phyloP scores from a whole-genome alignment of 2,329 filamentous ascomycete genomes.

The Trichoderma oligosporum region DNA sequence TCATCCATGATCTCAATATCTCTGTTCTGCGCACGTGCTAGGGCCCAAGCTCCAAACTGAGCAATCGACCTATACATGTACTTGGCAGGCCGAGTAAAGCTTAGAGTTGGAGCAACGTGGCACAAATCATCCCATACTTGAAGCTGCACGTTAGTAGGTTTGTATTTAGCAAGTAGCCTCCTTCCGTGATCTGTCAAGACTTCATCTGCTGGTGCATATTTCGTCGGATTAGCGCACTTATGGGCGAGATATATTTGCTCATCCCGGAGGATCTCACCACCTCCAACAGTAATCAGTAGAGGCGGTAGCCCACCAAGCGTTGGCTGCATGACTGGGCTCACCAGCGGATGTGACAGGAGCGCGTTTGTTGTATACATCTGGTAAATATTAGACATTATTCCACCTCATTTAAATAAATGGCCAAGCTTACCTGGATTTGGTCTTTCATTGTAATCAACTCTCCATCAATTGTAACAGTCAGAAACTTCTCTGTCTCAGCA shows the following conservation, averaged over 20 bases:
- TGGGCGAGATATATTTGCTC: slow-evolving; percentile 95
- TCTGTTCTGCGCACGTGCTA: slow-evolving; percentile 75
- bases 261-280: slow-evolving; percentile 83
- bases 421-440: slow-evolving; percentile 71
- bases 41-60: slow-evolving; percentile 88
- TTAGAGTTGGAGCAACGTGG: slow-evolving; percentile 88
- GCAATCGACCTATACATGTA: slow-evolving; percentile 91
- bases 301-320: slow-evolving; percentile 88
- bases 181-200: slow-evolving; percentile 61
- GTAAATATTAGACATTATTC: slow-evolving; percentile 16
- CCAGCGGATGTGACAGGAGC: slow-evolving; percentile 78
- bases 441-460: slow-evolving; percentile 72
- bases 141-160: slow-evolving; percentile 84
- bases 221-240: slow-evolving; percentile 79
- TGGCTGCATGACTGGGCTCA: slow-evolving; percentile 83
- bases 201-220: slow-evolving; percentile 66
- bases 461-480: slow-evolving; percentile 69
- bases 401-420: neutral
- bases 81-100: slow-evolving; percentile 92
- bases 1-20: slow-evolving; percentile 80
- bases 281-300: slow-evolving; percentile 78
- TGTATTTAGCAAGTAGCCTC: slow-evolving; percentile 60
- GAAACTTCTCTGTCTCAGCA: slow-evolving; percentile 31
- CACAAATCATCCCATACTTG: slow-evolving; percentile 97
- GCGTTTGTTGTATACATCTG: slow-evolving; percentile 78